Evolutionary conservation across 2,329 filamentous ascomycete genomes (phyloP).

Genomic region (Orbilia brochopaga): DNA sequence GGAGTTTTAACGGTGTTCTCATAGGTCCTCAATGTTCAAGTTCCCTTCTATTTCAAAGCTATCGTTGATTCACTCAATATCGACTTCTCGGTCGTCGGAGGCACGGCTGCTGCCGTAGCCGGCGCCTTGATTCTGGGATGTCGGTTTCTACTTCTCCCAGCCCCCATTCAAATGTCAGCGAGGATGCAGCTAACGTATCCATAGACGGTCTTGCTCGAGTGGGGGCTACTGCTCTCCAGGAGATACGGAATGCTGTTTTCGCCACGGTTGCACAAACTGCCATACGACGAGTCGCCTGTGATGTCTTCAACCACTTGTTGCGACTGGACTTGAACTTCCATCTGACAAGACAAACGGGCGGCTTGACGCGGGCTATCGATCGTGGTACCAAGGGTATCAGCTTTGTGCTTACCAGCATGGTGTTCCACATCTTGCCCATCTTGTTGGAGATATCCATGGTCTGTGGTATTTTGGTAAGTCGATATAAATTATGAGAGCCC

Average conservation of each 20-base stretch:
- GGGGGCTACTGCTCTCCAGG: conserved; percentile 86
- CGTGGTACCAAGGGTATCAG: conserved; percentile 98
- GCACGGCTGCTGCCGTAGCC: conserved; percentile 84
- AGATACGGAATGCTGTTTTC: conserved; percentile 93
- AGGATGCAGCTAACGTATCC: conserved; percentile 38
- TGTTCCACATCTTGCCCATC: conserved; percentile 94
- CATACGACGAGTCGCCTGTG: conserved; percentile 85
- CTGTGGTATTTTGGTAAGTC: conserved; percentile 78
- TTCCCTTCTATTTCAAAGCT: conserved; percentile 98
- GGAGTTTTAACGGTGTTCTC: conserved; percentile 45
- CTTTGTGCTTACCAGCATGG: conserved; percentile 96
- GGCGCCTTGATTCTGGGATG: conserved; percentile 91
- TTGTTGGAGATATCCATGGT: conserved; percentile 93
- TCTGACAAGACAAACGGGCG: conserved; percentile 90
- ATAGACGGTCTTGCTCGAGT: conserved; percentile 82
- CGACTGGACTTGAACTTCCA: conserved; percentile 92
- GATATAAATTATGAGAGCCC: not conserved
- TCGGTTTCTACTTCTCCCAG: conserved; percentile 58
- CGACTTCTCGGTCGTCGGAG: conserved; percentile 83
- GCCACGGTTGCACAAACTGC: conserved; percentile 96
- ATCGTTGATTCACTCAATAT: conserved; percentile 99
- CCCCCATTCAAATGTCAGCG: not conserved
- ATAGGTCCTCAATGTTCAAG: conserved; percentile 86
- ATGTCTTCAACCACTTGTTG: conserved; percentile 89
- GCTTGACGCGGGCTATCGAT: conserved; percentile 90